Evolutionary conservation across 2,329 filamentous ascomycete genomes (phyloP).

Genomic region (Ceratocystis variospora): DNA sequence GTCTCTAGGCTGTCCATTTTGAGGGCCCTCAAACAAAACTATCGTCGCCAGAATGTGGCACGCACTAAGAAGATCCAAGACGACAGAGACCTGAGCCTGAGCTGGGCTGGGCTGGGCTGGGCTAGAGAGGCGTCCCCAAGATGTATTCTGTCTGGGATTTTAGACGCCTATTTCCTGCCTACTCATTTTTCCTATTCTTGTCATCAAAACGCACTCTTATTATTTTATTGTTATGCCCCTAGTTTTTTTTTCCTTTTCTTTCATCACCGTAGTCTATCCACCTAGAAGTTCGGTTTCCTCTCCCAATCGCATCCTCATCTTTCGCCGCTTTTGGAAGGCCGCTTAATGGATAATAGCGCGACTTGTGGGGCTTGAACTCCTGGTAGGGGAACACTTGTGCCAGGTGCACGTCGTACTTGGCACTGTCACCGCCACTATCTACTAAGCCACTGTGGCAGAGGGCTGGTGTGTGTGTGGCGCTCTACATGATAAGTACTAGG

Average conservation of each 20-base stretch:
- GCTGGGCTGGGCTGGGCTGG: background rate
- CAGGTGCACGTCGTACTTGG: background rate
- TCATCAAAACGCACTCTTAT: background rate
- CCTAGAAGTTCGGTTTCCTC: background rate
- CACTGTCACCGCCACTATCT: background rate
- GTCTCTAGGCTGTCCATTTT: background rate
- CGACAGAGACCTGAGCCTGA: background rate
- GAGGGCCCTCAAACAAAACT: background rate
- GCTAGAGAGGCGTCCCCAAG: too few relatives aligned
- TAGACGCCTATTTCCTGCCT: background rate
- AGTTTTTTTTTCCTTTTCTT: background rate
- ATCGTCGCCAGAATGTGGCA: slow-evolving; percentile 6
- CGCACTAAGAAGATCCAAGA: background rate
- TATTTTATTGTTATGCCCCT: background rate
- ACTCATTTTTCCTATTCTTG: background rate
- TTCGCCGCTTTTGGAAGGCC: background rate
- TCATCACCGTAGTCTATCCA: background rate
- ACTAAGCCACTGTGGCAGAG: background rate
- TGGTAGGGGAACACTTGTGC: background rate
- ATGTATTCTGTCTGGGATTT: background rate
- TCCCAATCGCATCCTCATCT: background rate
- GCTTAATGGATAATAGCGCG: background rate
- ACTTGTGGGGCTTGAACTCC: background rate
- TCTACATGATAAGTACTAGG: too few relatives aligned
- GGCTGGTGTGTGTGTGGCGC: background rate